These are phyloP conservation scores for Hericium coralloides DNA, from an alignment of 768 basidiomycete species.

Conservation along the genomic window DNA sequence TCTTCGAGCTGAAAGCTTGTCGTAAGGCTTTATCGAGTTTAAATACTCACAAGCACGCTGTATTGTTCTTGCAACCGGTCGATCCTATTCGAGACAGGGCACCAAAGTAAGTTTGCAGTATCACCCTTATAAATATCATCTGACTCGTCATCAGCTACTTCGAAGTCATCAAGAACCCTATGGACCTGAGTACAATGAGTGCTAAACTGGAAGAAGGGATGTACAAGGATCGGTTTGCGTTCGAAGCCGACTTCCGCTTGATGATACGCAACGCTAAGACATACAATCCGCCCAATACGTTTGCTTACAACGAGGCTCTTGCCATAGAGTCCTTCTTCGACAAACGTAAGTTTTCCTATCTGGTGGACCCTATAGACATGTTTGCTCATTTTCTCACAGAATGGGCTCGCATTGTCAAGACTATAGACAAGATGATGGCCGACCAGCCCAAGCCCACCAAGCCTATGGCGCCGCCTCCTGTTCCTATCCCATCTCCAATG, in stretches of 20 bases:
- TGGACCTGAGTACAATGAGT: constrained; percentile 87
- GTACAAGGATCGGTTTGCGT: constrained; percentile 77
- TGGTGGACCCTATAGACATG: background rate
- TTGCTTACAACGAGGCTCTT: constrained; percentile 67
- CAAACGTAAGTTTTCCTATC: constrained; percentile 49
- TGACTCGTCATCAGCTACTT: constrained; percentile 58
- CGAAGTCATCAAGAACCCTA: constrained; percentile 82
- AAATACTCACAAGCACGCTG: constrained; percentile 60
- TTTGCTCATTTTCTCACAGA: constrained; percentile 33
- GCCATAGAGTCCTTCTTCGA: constrained; percentile 77
- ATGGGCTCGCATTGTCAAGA: constrained; percentile 84
- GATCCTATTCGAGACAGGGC: constrained; percentile 91
- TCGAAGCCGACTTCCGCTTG: constrained; percentile 79
- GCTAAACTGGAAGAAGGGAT: constrained; percentile 81
- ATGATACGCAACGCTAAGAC: constrained; percentile 82
- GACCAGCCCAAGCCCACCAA: constrained; percentile 18
- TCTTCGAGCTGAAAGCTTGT: constrained; percentile 68
- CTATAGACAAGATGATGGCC: constrained; percentile 52
- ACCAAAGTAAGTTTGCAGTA: constrained; percentile 53
- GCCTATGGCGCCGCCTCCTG: constrained; percentile 7
- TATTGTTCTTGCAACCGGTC: constrained; percentile 80
- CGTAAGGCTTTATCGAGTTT: constrained; percentile 77
- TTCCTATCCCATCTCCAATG: constrained; percentile 7
- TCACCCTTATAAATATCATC: constrained; percentile 2
- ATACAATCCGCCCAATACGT: constrained; percentile 71